A percentile compares a stretch with the other conserved stretches of the same genome.
Conservation (phyloP, 148 eudicot species). For the Diospyros kaki region DNA sequence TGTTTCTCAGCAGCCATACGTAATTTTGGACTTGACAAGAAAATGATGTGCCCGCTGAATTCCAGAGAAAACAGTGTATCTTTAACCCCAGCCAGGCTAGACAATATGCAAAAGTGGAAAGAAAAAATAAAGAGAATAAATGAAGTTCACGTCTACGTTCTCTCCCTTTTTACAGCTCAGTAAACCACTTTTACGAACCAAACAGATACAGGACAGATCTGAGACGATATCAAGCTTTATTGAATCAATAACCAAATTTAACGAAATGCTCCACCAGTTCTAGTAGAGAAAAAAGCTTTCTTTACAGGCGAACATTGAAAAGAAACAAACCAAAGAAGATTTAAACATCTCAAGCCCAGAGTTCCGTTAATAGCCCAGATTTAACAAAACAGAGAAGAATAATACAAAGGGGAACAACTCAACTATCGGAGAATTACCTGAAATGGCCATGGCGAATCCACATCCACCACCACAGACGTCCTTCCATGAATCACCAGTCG, state of each 20-base stretch:
- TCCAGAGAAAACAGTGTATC: background rate
- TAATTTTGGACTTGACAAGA: background rate
- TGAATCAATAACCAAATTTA: background rate
- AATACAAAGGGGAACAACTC: background rate
- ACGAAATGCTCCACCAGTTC: background rate
- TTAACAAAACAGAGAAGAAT: background rate
- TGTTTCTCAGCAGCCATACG: background rate
- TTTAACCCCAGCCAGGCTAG: background rate
- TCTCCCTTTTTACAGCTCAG: background rate
- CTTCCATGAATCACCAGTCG: conserved; percentile 6
- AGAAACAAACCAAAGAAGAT: background rate
- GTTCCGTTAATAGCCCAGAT: background rate
- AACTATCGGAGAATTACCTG: conserved; percentile 3
- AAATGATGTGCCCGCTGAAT: background rate
- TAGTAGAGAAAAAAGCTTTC: background rate
- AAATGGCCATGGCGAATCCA: conserved; percentile 12
- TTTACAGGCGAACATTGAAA: background rate
- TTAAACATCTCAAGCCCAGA: background rate
- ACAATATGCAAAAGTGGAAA: background rate
- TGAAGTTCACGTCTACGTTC: background rate
- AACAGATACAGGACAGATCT: background rate
- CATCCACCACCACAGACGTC: conserved; percentile 10
- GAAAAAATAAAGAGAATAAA: background rate
- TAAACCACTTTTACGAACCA: background rate
- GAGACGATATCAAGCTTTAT: background rate